Evolutionary conservation across 2,329 filamentous ascomycete species (phyloP).

Genomic region (Aureobasidium pullulans): DNA sequence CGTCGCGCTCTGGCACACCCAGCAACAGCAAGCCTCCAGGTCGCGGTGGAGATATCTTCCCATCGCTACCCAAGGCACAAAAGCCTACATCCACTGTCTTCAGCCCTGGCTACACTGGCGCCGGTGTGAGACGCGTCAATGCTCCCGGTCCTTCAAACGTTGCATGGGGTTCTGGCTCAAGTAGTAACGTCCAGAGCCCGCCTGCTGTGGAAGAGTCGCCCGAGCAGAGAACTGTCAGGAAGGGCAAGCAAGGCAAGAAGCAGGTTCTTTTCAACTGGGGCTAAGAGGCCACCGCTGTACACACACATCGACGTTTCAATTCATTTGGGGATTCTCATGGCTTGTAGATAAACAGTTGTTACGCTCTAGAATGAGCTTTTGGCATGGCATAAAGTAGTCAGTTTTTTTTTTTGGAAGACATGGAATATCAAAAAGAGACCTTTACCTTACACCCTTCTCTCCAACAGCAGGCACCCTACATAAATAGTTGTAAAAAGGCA

Average conservation of each 20-base stretch:
- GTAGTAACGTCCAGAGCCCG: constrained; percentile 20
- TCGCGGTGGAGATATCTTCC: constrained; percentile 58
- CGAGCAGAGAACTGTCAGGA: constrained; percentile 32
- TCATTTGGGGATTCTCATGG: too few relatives aligned
- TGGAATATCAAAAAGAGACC: too few relatives aligned
- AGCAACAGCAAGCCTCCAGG: constrained; percentile 22
- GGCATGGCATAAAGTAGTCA: too few relatives aligned
- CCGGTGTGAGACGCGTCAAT: constrained; percentile 37
- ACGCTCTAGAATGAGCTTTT: too few relatives aligned
- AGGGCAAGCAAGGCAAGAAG: constrained; percentile 44
- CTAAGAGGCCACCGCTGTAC: constrained; percentile 17
- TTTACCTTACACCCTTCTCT: too few relatives aligned
- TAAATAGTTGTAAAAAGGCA: too few relatives aligned
- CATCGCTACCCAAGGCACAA: constrained; percentile 69
- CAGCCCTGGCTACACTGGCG: constrained; percentile 42
- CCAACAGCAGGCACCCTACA: too few relatives aligned
- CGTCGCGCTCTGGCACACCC: constrained; percentile 30
- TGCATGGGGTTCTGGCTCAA: constrained; percentile 30
- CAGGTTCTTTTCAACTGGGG: constrained; percentile 46
- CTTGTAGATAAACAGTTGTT: too few relatives aligned
- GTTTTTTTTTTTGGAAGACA: too few relatives aligned
- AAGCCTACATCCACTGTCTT: constrained; percentile 55
- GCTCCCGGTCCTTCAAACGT: constrained; percentile 30
- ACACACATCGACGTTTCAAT: too few relatives aligned
- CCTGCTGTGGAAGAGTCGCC: constrained; percentile 20